Conservation (phyloP, 345 rosid genomes). For the Hibiscus syriacus region DNA sequence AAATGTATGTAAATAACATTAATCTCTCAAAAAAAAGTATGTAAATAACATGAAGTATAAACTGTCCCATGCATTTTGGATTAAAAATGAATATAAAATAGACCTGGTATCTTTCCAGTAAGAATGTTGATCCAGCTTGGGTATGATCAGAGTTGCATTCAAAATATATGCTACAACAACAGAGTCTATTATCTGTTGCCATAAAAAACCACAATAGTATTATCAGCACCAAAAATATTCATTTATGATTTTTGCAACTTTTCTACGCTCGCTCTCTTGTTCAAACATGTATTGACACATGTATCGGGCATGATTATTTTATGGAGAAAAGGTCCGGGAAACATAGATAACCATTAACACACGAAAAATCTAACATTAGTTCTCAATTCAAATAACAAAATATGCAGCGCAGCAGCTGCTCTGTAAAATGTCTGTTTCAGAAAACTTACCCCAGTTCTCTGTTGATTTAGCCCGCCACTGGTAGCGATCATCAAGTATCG, state of each 20-base stretch:
- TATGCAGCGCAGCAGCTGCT: background rate
- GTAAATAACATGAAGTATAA: background rate
- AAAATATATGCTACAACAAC: conserved; percentile 89
- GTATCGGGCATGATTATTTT: background rate
- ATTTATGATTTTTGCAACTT: background rate
- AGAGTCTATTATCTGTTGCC: conserved; percentile 73
- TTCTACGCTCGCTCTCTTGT: no score
- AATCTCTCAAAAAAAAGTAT: no score
- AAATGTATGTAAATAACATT: background rate
- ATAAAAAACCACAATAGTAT: background rate
- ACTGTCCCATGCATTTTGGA: background rate
- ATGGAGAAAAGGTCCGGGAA: background rate
- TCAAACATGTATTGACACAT: no score
- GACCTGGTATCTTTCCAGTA: conserved; percentile 93
- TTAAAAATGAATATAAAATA: conserved; percentile 2
- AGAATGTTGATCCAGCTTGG: conserved; percentile 78
- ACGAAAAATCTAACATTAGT: background rate
- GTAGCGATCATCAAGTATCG: conserved; percentile 78
- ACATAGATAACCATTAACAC: background rate
- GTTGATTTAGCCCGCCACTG: conserved; percentile 94
- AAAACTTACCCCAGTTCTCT: conserved; percentile 76
- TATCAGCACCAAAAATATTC: background rate
- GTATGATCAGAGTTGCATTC: conserved; percentile 86
- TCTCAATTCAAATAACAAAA: background rate
- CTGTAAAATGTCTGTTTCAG: background rate